Evolutionary conservation across 371 early-diverging fungal species (phyloP), one percentile per base, ranked within the genome.

Genomic region (Chytridium lagenaria): DNA sequence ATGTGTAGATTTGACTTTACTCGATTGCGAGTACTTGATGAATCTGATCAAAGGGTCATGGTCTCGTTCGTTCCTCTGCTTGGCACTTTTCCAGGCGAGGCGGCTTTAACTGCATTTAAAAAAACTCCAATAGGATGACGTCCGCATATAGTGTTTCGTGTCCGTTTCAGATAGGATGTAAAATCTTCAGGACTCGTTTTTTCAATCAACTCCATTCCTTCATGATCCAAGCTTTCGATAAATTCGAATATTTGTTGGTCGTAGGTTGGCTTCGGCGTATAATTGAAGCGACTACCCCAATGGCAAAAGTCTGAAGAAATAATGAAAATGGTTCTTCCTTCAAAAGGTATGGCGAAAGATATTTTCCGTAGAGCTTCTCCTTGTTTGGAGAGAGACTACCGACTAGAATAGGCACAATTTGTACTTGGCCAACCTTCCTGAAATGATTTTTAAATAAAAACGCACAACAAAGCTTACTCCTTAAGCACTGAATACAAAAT

Each of bases 281-380:
- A 94, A 38, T 77, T 71, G 77, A 93, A 87, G 28, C 85, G 77
- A 2, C 65, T 37, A 37, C 88, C 88, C 92, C 95, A 98, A 75
- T 98, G 98, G 81, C 98, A 97, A 77, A 98, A 98, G 77, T 98
- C 98, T 1, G 93, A 92, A 15, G 97, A 97, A 26, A 98, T 85
- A 39, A 97, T 87, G 82, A 97, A 95, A 16, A 95, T 78, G 57
- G 88, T 92, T 50, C 84, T 1, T 90, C 85, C 59, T 91, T 84
- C 0, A 78, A 71, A 16, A 96, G 81, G 74, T 95, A 95, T 0
- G 86, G 87, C 0, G 88, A 65, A 91, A 82, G 71, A 34, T 72
- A 36, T 30, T 38, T 15, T 49, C 83, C 59, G 80, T 67, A 80
- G 0, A 64, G 31, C n/a, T 59, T 36, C 77, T 94, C 93, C 49